These are phyloP conservation scores for Krasilnikovozyma curviuscula DNA, from an alignment of 768 basidiomycete species.

Conservation along the genomic window DNA sequence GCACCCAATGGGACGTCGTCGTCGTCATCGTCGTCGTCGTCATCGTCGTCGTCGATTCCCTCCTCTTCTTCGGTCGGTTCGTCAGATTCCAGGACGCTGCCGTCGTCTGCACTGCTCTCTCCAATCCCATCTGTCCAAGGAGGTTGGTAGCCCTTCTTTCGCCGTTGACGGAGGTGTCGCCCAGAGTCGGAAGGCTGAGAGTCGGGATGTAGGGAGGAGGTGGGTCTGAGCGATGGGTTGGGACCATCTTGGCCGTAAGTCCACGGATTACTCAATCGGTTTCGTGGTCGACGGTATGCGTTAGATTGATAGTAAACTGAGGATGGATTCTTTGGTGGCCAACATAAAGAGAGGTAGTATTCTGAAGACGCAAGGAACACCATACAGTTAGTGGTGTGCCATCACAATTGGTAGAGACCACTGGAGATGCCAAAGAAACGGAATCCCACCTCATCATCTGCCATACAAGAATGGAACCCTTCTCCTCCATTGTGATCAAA, in stretches of 20 bases:
- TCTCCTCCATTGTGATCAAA: not conserved
- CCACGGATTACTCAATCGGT: not conserved
- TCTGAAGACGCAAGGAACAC: not conserved
- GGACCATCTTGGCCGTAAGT: conserved; percentile 1
- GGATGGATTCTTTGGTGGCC: conserved; percentile 9
- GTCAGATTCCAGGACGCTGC: too few species aligned
- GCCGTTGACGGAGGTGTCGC: too few species aligned
- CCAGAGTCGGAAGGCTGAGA: too few species aligned
- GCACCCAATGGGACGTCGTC: too few species aligned
- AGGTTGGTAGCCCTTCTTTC: too few species aligned
- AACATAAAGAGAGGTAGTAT: conserved; percentile 5
- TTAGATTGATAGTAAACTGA: not conserved
- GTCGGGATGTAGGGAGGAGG: too few species aligned
- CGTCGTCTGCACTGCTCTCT: too few species aligned
- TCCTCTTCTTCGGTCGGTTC: too few species aligned
- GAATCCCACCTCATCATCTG: not conserved
- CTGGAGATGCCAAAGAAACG: not conserved
- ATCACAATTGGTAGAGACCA: too few species aligned
- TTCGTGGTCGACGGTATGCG: not conserved
- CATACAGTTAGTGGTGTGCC: not conserved
- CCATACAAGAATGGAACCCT: not conserved
- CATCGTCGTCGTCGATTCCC: too few species aligned
- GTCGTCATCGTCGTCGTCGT: too few species aligned
- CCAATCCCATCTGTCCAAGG: too few species aligned
- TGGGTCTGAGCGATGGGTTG: not conserved